Percentiles rank a stretch among this genome's conserved stretches.
Conservation (phyloP, 1,139 yeast genomes). For the Hemisphaericaspora lyxosophila region DNA sequence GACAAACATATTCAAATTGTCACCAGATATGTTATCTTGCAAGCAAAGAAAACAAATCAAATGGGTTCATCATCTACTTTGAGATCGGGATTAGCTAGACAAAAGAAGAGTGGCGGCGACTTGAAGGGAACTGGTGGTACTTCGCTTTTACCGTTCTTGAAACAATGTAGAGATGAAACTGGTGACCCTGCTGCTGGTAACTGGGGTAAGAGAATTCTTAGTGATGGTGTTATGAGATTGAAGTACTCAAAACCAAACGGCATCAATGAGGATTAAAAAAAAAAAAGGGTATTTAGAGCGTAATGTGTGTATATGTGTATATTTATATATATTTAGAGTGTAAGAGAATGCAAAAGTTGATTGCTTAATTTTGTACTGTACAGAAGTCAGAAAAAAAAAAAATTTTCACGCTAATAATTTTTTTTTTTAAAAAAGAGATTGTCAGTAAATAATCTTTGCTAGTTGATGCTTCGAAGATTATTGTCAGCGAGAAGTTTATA, state of each 20-base stretch:
- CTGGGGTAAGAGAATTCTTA: slow-evolving; percentile 80
- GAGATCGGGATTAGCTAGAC: slow-evolving; percentile 61
- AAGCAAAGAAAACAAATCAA: slow-evolving; percentile 56
- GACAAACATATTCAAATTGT: slow-evolving; percentile 93
- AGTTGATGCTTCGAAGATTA: slow-evolving; percentile 8
- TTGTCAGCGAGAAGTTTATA: slow-evolving; percentile 12
- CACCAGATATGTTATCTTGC: slow-evolving; percentile 79
- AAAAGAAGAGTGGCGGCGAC: slow-evolving; percentile 43
- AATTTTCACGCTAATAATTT: slow-evolving; percentile 7
- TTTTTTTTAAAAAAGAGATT: not conserved
- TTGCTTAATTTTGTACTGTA: not conserved
- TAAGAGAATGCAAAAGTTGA: not conserved
- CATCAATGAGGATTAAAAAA: slow-evolving; percentile 27
- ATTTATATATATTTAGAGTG: not conserved
- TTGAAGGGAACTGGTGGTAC: slow-evolving; percentile 94
- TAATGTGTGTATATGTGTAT: not conserved
- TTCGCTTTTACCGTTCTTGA: slow-evolving; percentile 82
- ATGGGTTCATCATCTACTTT: slow-evolving; percentile 56
- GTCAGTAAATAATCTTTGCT: not conserved
- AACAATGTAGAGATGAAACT: slow-evolving; percentile 94
- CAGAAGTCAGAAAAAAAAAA: slow-evolving; percentile 3
- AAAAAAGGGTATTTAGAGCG: not conserved
- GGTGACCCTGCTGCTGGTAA: slow-evolving; percentile 88
- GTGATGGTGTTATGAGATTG: slow-evolving; percentile 56
- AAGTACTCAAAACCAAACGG: slow-evolving; percentile 37